Evolutionary conservation across 2,329 filamentous ascomycete species (phyloP).

Genomic region (Sclerotinia trifoliorum): DNA sequence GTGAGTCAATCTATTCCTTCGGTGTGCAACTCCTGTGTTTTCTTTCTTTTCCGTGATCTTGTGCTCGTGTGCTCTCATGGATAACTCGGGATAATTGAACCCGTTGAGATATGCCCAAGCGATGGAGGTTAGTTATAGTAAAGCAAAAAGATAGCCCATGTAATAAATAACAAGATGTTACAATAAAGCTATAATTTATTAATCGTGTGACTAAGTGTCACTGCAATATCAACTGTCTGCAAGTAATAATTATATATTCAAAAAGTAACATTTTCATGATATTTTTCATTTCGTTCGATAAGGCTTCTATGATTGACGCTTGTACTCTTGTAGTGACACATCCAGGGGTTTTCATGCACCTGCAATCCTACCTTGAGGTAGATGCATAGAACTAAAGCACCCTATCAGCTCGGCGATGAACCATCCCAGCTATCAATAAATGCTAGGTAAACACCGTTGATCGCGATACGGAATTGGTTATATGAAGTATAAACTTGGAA

Average conservation of each 20-base stretch:
- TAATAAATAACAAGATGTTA: background rate
- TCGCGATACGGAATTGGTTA: no score
- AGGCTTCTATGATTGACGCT: background rate
- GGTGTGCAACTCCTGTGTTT: conserved; percentile 1
- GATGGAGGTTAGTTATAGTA: background rate
- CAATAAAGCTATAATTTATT: no score
- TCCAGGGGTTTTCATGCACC: background rate
- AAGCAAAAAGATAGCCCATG: background rate
- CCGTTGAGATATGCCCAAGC: background rate
- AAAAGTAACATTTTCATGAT: background rate
- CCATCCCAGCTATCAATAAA: background rate
- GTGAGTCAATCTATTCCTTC: background rate
- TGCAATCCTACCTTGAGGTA: background rate
- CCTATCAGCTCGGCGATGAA: conserved; percentile 4
- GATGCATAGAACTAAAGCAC: background rate
- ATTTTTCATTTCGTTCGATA: background rate
- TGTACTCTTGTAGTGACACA: background rate
- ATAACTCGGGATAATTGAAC: background rate
- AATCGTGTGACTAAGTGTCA: background rate
- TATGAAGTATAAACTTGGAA: background rate
- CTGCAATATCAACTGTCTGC: background rate
- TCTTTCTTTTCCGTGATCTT: background rate
- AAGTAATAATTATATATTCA: background rate
- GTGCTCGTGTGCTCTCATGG: background rate
- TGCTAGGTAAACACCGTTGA: background rate